Base-by-base conservation (phyloP, 495 filamentous ascomycete species). In the Trypethelium eluteriae region DNA sequence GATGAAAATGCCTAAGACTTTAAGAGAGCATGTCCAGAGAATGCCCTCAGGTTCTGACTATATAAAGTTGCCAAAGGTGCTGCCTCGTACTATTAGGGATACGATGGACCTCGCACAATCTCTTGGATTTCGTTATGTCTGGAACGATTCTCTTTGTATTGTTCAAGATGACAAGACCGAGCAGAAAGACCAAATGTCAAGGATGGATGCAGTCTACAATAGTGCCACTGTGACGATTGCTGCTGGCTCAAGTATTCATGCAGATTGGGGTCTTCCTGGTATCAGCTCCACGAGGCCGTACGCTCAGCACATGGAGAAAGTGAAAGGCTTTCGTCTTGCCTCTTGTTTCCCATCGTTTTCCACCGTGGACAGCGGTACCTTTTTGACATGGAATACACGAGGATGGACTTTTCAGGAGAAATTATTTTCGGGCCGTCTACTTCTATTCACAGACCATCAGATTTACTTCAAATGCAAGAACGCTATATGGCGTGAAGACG, bases 361-460 rank as follows among this genome's bases (percentile, higher is more conserved):
- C 53, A 36, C 53, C 6, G 7, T 36, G 7, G 34, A 25, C 18
- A 10, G 10, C 7, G 7, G 7, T 2, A 36, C 53, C n/a, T 25
- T 59, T 36, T 14, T 44, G 14, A 44, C 41, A 44, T 59, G 53
- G 53, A 25, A 25, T 36, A 59, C 53, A 36, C 53, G 53, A 7
- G 53, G 53, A 59, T 59, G 53, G 53, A 59, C 53, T 9, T 59
- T 59, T 59, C 53, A 59, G n/a, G 53, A 59, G 53, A 25, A 59
- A 25, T 10, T 59, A 10, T 18, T 59, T 25, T 59, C 53, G 53
- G 34, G 34, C 7, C 53, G 53, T 25, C n/a, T 59, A 59, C 53
- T 59, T 36, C n/a, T 59, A 10, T 59, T 59, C 53, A 59, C 53
- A 10, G 53, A 25, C 34, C n/a, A 59, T 10, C 53, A 59, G n/a